Conservation (phyloP, 2,329 filamentous ascomycete genomes). For the Drechslerella dactyloides region DNA sequence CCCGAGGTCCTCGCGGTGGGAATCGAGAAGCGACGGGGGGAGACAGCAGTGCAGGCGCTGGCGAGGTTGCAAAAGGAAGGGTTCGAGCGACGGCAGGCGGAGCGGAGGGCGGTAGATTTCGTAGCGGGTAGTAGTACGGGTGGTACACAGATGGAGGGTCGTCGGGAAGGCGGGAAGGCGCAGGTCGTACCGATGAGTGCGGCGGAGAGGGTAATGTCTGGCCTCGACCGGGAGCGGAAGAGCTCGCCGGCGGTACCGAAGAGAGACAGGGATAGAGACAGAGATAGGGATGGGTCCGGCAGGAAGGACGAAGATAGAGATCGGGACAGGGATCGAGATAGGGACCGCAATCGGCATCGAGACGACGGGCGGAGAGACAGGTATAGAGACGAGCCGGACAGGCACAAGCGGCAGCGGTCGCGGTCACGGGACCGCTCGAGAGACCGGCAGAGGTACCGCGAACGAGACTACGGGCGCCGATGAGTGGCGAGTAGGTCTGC, state of each 20-base stretch:
- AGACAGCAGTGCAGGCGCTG: conserved; percentile 45
- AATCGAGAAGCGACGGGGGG: conserved; percentile 37
- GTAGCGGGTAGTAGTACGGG: conserved; percentile 19
- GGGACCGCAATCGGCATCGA: conserved; percentile 43
- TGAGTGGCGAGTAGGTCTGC: conserved; percentile 5
- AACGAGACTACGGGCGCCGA: conserved; percentile 38
- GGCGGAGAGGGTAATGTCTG: conserved; percentile 54
- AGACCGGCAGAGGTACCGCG: conserved; percentile 43
- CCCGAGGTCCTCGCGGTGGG: conserved; percentile 31
- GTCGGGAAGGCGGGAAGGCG: conserved; percentile 3
- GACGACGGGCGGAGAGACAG: conserved; percentile 43
- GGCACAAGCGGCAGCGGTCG: conserved; percentile 37
- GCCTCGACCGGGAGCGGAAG: conserved; percentile 52
- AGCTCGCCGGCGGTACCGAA: conserved; percentile 38
- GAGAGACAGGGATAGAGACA: conserved; percentile 6
- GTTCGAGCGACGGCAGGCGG: conserved; percentile 54
- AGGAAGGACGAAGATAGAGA: conserved; percentile 51
- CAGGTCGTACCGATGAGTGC: conserved; percentile 51
- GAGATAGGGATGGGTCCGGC: conserved; percentile 29
- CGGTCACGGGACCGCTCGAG: conserved; percentile 45
- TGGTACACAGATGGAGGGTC: conserved; percentile 8
- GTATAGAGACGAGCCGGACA: conserved; percentile 40
- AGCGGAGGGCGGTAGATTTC: conserved; percentile 52
- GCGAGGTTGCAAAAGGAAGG: conserved; percentile 61
- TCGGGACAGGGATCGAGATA: conserved; percentile 49